Conservation (phyloP, 331 rosid species). For the Stylosanthes scabra region DNA sequence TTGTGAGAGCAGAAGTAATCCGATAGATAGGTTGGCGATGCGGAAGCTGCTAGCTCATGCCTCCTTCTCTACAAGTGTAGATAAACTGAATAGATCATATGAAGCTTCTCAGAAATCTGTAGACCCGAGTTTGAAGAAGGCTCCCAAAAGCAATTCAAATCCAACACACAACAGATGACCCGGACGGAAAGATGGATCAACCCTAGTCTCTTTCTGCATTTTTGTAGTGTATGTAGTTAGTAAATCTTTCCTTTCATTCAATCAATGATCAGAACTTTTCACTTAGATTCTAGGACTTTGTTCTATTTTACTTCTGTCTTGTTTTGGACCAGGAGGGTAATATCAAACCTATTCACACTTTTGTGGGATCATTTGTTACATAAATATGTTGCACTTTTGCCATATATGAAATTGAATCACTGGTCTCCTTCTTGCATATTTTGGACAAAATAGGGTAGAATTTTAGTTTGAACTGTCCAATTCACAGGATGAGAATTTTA, state of each 20-base stretch:
- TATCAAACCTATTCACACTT: constrained; percentile 28
- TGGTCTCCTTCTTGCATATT: constrained; percentile 24
- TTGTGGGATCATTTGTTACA: constrained; percentile 35
- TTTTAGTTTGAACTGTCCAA: constrained; percentile 5
- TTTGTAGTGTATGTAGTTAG: constrained; percentile 50
- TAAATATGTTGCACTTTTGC: constrained; percentile 12
- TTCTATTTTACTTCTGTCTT: neutral
- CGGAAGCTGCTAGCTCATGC: constrained; percentile 58
- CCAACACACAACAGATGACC: constrained; percentile 71
- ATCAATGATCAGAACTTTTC: constrained; percentile 18
- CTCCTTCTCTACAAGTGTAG: constrained; percentile 44
- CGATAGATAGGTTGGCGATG: constrained; percentile 36
- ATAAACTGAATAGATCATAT: constrained; percentile 39
- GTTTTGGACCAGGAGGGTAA: constrained; percentile 19
- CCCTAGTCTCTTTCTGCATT: constrained; percentile 42
- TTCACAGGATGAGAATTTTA: neutral
- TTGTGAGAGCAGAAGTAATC: constrained; percentile 41
- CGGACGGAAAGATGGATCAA: constrained; percentile 38
- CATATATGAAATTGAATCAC: constrained; percentile 32
- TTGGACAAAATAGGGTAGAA: constrained; percentile 7
- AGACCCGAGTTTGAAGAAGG: constrained; percentile 58
- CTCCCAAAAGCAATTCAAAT: constrained; percentile 73
- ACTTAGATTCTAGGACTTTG: constrained; percentile 24
- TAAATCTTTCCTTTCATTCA: constrained; percentile 31
- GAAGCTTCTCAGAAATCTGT: constrained; percentile 51